Evolutionary conservation across 768 basidiomycete genomes (phyloP), one percentile per base, ranked within the genome.

Genomic region (Kwoniella europaea): DNA sequence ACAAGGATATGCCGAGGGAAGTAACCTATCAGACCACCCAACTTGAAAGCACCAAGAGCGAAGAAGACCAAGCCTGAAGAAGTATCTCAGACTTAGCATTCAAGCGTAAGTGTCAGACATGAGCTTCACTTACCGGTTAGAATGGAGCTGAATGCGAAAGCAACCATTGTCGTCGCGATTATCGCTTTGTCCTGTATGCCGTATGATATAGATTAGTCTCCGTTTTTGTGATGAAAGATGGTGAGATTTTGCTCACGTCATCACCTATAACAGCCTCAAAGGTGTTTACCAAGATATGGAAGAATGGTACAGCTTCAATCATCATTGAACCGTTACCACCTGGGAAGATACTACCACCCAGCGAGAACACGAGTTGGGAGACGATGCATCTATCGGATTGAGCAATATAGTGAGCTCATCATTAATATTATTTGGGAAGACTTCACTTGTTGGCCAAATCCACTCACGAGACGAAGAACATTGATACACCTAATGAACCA

Each of bases 281-380:
- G 42, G 87, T 88, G 43, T 87, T 89, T 5, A 92, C 92, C 55
- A 98, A 87, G 69, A 97, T 91, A 82, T 98, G 96, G 79, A 95
- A 97, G 84, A 99, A 98, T 1, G 96, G 95, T 74, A 98, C 94
- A 12, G 95, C 93, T 84, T 98, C 96, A 71, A 99, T 98, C 94
- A 98, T 97, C 94, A 85, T 85, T 3, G 80, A 82, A 10, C 84
- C 84, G 63, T 84, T 84, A 0, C 82, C 82, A 6, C 82, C 82
- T 0, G 89, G 89, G 82, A 99, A 97, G 24, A 90, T 90, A 74
- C 91, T 94, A 4, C 92, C 96, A 4, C 94, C 95, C 10, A 90
- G 83, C 1, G 91, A 90, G 82, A 93, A 98, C 0, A 91, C 88
- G 24, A 97, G 84, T 79, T 98, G 96, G 0, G 94, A 86, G 44